Percentiles rank a stretch among this genome's conserved stretches.
Evolutionary conservation across 805 yeast species (phyloP).

Genomic region (Suhomyces kilbournensis): DNA sequence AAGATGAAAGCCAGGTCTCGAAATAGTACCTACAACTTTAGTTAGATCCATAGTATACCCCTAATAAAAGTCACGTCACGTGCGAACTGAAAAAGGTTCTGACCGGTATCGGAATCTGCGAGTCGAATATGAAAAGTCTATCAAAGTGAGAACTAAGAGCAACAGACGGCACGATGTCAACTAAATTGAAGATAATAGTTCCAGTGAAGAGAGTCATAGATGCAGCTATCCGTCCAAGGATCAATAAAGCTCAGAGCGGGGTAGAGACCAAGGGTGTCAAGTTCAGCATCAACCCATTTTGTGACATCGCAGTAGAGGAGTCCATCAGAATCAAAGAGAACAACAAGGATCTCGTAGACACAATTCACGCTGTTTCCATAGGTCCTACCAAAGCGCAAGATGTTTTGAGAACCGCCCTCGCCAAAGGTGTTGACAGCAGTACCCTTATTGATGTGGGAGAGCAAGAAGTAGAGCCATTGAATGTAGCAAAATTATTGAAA

Average conservation of each 20-base stretch:
- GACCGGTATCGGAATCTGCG: slow-evolving; percentile 2
- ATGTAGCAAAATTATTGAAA: slow-evolving; percentile 81
- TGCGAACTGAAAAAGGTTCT: not conserved
- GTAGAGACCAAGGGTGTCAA: slow-evolving; percentile 87
- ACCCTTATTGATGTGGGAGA: slow-evolving; percentile 79
- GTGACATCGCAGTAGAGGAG: slow-evolving; percentile 97
- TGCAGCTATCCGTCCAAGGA: slow-evolving; percentile 88
- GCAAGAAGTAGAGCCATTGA: slow-evolving; percentile 75
- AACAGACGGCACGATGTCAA: slow-evolving; percentile 9
- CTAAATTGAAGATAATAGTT: slow-evolving; percentile 71
- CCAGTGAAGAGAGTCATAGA: slow-evolving; percentile 96
- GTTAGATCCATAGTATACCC: slow-evolving; percentile 1
- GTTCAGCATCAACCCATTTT: slow-evolving; percentile 92
- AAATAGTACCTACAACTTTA: slow-evolving; percentile 6
- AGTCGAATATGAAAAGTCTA: not conserved
- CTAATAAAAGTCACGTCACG: slow-evolving; percentile 1
- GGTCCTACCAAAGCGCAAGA: slow-evolving; percentile 89
- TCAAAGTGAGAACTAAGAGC: not conserved
- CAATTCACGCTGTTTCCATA: slow-evolving; percentile 86
- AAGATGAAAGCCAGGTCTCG: slow-evolving; percentile 72
- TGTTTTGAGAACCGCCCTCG: slow-evolving; percentile 81
- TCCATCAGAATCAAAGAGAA: slow-evolving; percentile 74
- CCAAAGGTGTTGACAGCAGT: slow-evolving; percentile 90
- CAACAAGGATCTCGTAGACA: slow-evolving; percentile 65
- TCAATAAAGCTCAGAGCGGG: slow-evolving; percentile 80